phyloP scores from a whole-genome alignment of 169 alveolate species.

The Cryptosporidium meleagridis region DNA sequence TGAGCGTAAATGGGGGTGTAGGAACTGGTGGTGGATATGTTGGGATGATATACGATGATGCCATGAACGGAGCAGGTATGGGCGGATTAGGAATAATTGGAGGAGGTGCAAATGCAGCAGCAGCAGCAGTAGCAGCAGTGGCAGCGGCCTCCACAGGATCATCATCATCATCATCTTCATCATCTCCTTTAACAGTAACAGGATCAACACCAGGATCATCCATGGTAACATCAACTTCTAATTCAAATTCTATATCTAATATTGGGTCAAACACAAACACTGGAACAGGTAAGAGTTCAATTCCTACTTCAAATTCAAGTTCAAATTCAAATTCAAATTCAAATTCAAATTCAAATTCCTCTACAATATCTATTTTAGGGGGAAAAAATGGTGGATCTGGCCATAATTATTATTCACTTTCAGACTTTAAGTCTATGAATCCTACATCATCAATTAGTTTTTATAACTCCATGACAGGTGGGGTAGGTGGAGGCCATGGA shows the following conservation, averaged over 20 bases:
- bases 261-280: background rate
- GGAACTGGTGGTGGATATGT: background rate
- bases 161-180: background rate
- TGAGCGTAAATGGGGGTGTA: background rate
- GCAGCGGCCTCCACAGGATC: background rate
- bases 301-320: background rate
- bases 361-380: background rate
- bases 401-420: slow-evolving; percentile 13
- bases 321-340: background rate
- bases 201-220: background rate
- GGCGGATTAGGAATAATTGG: background rate
- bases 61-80: background rate
- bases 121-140: background rate
- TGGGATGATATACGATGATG: background rate
- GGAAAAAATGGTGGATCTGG: background rate
- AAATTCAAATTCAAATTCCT: background rate
- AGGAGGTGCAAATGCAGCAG: background rate
- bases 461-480: slow-evolving; percentile 1
- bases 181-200: background rate
- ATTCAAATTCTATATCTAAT: background rate
- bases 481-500: background rate
- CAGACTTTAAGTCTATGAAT: slow-evolving; percentile 7
- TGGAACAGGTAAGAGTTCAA: background rate
- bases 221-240: background rate
- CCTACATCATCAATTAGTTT: background rate